Percentiles rank a stretch among this genome's conserved stretches.
Conservation (phyloP, 768 basidiomycete genomes). For the Terana coerulea region DNA sequence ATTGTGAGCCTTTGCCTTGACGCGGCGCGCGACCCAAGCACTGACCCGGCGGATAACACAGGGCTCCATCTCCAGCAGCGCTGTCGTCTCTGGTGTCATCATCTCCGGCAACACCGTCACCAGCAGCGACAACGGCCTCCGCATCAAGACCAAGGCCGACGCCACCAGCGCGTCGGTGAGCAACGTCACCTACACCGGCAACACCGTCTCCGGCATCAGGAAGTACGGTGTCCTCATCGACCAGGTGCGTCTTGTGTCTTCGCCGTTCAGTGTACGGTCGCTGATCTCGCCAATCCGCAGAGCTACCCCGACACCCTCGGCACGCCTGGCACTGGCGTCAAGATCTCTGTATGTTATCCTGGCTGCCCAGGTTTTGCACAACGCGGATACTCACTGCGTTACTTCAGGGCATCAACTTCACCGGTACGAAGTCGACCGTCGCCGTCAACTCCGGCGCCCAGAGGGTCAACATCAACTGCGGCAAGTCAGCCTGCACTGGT, state of each 20-base stretch:
- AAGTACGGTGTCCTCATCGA: slow-evolving; percentile 58
- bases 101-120: slow-evolving; percentile 51
- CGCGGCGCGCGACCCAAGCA: not conserved
- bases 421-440: slow-evolving; percentile 36
- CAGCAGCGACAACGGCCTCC: slow-evolving; percentile 54
- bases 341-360: slow-evolving; percentile 44
- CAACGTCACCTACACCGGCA: slow-evolving; percentile 49
- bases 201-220: slow-evolving; percentile 46
- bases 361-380: not conserved
- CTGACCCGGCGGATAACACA: slow-evolving; percentile 16
- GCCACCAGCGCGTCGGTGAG: slow-evolving; percentile 46
- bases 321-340: slow-evolving; percentile 53
- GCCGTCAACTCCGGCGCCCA: slow-evolving; percentile 39
- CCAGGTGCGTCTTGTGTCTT: slow-evolving; percentile 33
- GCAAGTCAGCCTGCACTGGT: slow-evolving; percentile 47
- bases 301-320: slow-evolving; percentile 54
- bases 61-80: slow-evolving; percentile 52
- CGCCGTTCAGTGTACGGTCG: not conserved
- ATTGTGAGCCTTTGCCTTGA: slow-evolving; percentile 30
- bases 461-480: slow-evolving; percentile 54
- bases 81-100: slow-evolving; percentile 41
- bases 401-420: slow-evolving; percentile 49
- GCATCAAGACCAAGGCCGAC: slow-evolving; percentile 53
- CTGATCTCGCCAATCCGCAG: slow-evolving; percentile 23
- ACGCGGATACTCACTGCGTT: not conserved